Evolutionary conservation across 352 stramenopile genomes (phyloP), one percentile per base, ranked within the genome.

Genomic region (Phytopythium delawarense): DNA sequence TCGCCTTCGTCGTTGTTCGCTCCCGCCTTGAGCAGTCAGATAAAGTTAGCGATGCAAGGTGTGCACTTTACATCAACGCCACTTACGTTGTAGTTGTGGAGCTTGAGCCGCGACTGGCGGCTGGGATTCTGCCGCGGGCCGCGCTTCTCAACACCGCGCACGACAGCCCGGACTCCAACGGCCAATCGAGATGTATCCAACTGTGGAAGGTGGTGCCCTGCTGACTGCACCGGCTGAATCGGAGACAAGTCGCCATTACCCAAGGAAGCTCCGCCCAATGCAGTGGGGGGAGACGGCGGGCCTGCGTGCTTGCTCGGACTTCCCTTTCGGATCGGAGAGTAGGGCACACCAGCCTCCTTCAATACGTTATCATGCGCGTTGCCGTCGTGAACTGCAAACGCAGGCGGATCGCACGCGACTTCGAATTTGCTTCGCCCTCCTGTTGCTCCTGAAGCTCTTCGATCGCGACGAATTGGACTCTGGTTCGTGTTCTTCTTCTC

Each of bases 81-180:
- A 67, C 71, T 45, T 76, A 87, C 76, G 23, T 57, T 79, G 67
- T 88, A 86, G 59, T 90, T 90, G 54, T 88, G 81, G 13, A 86
- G 66, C 49, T 79, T 72, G 4, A 82, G 66, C 1, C 78, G 62
- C 9, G 78, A 80, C 15, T 88, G 79, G n/a, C 78, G 72, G 42
- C 78, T 88, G 42, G 80, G 78, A 62, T 69, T 79, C 32, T 65
- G 65, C 48, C 71, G 65, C 40, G 74, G 77, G 0, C 76, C 78
- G 44, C 61, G 63, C 59, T 87, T 90, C 46, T 90, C 72, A 7
- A 88, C 65, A 1, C 78, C 76, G 2, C 62, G 69, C 0, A 87
- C 67, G 13, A 89, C 75, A 9, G 78, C 80, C 9, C 73, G 75
- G 12, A 89, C 80, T 4, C 78, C 80, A 0, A 84, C 63, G 32